A percentile compares a stretch with the other conserved stretches of the same genome.
Conservation (phyloP, 495 filamentous ascomycete genomes). For the Eremomyces bilateralis region DNA sequence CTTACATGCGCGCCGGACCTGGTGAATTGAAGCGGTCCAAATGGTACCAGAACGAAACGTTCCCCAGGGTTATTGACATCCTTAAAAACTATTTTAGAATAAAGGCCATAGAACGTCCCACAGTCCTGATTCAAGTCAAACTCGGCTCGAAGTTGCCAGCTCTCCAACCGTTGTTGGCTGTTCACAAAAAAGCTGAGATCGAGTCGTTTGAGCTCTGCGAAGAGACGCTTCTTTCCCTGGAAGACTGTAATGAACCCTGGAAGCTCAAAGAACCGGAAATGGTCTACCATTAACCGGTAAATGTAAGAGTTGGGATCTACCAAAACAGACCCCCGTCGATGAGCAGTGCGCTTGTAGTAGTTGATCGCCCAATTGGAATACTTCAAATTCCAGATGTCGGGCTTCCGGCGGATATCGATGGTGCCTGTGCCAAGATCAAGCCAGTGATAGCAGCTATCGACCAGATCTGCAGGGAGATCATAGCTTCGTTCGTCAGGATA, state of each 20-base stretch:
- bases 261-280: constrained; percentile 12
- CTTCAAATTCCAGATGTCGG: constrained; percentile 10
- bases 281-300: constrained; percentile 4
- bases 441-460: constrained; percentile 13
- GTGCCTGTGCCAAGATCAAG: constrained; percentile 11
- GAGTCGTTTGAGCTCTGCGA: constrained; percentile 13
- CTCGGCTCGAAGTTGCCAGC: constrained; percentile 9
- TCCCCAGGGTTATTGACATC: constrained; percentile 17
- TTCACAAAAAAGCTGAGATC: constrained; percentile 16
- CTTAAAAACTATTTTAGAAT: constrained; percentile 24
- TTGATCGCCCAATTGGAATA: constrained; percentile 12
- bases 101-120: constrained; percentile 30
- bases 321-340: constrained; percentile 2
- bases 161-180: constrained; percentile 7
- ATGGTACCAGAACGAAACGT: constrained; percentile 13
- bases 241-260: constrained; percentile 7
- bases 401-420: constrained; percentile 12
- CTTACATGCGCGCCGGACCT: constrained; percentile 16
- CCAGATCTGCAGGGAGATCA: constrained; percentile 12
- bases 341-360: constrained; percentile 6
- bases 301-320: constrained; percentile 11
- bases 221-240: constrained; percentile 4
- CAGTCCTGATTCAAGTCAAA: constrained; percentile 15
- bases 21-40: neutral
- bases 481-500: neutral